Base-by-base conservation (phyloP, 1,284 basidiomycete genomes). In the Ceratobasidium sp. region DNA sequence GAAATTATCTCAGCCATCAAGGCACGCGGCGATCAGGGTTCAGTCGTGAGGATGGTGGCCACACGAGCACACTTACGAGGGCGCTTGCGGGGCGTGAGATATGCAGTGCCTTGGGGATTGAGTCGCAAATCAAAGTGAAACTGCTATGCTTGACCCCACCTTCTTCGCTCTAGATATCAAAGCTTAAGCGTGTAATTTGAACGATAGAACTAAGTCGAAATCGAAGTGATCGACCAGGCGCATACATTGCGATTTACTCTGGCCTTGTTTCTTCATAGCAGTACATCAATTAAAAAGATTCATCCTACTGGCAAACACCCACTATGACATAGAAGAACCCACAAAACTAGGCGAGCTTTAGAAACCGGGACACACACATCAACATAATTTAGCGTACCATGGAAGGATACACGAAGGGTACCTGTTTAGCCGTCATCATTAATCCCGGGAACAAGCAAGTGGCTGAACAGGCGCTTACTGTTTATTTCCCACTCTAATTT, bases 161-260 rank as follows among this genome's bases (percentile, higher is more conserved):
- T 41, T 41, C 36, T 41, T 41, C 11, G 36, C 36, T 4, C 4
- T 41, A 11, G 11, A 41, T 41, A 41, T 41, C 36, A 41, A 41
- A 41, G 36, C 36, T 41, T 41, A 41, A 41, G 36, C 36, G 36
- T 41, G 36, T 41, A 41, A 41, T 41, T 41, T 5, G 36, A 5
- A 11, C 11, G 36, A 41, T 41, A 41, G 11, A 41, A 41, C 36
- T 41, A 4, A 41, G 36, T 11, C 36, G 36, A 41, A 11, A 41
- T 41, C 11, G 6, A 41, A 41, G 36, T 41, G 36, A 41, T 41
- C 36, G 36, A 41, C 11, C 36, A 41, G 36, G 36, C 54, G 54
- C 54, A 56, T 56, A 56, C 29, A 56, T 29, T 56, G 54, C 36
- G 11, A 4, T 41, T 56, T n/a, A 24, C 54, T 56, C 17, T 9